These are phyloP conservation scores for Lentinus tigrinus DNA, from an alignment of 768 basidiomycete genomes.

Conservation along the genomic window DNA sequence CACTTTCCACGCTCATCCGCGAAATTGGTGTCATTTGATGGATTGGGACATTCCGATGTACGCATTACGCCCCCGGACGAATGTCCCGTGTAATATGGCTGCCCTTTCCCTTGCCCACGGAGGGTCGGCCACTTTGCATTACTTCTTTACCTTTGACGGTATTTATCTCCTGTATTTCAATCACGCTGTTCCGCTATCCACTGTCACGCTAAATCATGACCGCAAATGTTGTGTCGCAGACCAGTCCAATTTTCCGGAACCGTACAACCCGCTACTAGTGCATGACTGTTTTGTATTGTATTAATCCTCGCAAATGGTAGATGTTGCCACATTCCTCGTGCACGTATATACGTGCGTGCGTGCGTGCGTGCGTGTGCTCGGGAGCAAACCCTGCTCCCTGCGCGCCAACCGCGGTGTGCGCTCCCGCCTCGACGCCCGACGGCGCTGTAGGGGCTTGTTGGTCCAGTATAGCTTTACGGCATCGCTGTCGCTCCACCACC, in stretches of 20 bases:
- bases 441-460: constrained; percentile 14
- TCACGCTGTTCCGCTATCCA: background rate
- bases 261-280: constrained; percentile 15
- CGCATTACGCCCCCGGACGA: background rate
- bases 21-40: too few species aligned
- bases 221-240: background rate
- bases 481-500: background rate
- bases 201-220: background rate
- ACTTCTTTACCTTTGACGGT: constrained; percentile 2
- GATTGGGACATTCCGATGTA: background rate
- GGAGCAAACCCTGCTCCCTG: background rate
- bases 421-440: background rate
- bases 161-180: constrained; percentile 18
- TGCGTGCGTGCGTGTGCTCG: background rate
- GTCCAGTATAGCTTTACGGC: constrained; percentile 16
- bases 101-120: background rate
- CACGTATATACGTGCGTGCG: background rate
- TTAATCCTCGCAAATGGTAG: constrained; percentile 17
- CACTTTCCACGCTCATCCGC: background rate
- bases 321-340: background rate
- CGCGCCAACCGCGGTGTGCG: background rate
- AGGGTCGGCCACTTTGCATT: background rate
- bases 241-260: constrained; percentile 5
- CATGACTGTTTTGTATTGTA: constrained; percentile 11
- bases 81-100: background rate